Conservation (phyloP, 305 asterid species). For the Lippia alba region DNA sequence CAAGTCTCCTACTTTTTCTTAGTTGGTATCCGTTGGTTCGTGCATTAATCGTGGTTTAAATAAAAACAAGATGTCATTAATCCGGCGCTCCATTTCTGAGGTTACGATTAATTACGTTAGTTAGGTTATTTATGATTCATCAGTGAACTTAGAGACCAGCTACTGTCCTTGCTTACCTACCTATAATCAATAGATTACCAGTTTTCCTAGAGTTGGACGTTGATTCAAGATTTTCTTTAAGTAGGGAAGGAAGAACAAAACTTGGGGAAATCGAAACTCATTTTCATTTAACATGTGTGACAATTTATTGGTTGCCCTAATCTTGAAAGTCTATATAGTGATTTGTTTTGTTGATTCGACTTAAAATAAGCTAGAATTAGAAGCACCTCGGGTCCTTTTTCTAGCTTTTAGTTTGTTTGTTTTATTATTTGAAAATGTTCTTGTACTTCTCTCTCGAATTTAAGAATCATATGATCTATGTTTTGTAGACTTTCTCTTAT, state of each 20-base stretch:
- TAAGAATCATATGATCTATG: too few relatives aligned
- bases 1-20: too few relatives aligned
- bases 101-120: neutral
- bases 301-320: too few relatives aligned
- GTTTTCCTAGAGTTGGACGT: neutral
- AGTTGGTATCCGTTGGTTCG: neutral
- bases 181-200: neutral
- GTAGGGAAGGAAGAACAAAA: neutral
- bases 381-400: too few relatives aligned
- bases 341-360: too few relatives aligned
- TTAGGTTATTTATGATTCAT: constrained; percentile 2
- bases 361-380: too few relatives aligned
- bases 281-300: neutral
- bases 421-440: too few relatives aligned
- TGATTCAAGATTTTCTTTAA: neutral
- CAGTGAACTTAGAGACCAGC: neutral
- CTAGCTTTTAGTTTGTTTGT: too few relatives aligned
- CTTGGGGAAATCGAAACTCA: neutral
- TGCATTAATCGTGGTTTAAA: neutral
- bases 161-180: neutral
- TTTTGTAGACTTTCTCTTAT: too few relatives aligned
- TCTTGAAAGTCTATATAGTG: too few relatives aligned
- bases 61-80: neutral
- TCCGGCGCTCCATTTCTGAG: neutral
- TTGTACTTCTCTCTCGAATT: too few relatives aligned